A percentile compares a stretch with the other conserved stretches of the same genome.
These are phyloP conservation scores for Trichoderma breve DNA, from an alignment of 2,329 filamentous ascomycete genomes.

Conservation along the genomic window DNA sequence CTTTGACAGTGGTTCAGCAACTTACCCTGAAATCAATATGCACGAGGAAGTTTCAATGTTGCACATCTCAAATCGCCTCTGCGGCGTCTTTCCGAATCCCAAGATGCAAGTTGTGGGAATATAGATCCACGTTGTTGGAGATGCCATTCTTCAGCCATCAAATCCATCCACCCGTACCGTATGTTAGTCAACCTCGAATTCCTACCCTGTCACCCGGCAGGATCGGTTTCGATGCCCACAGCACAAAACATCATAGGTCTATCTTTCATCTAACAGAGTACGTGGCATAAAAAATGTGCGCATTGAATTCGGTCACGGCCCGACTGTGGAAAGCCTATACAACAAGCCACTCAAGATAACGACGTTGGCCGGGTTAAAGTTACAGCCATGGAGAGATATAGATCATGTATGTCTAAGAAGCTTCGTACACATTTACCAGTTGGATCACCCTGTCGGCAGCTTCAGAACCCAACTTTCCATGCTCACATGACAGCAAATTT, in stretches of 20 bases:
- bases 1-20: background rate
- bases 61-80: background rate
- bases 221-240: background rate
- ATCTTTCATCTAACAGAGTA: background rate
- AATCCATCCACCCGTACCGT: background rate
- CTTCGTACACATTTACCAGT: background rate
- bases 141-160: background rate
- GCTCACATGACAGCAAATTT: background rate
- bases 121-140: background rate
- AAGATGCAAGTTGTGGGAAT: background rate
- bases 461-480: background rate
- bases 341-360: background rate
- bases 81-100: background rate
- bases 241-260: background rate
- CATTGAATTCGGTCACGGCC: background rate
- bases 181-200: background rate
- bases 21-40: background rate
- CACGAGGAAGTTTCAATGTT: background rate
- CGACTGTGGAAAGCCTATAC: background rate
- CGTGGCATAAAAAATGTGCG: background rate
- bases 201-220: background rate
- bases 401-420: background rate
- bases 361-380: background rate
- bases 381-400: background rate
- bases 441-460: background rate